Evolutionary conservation across 2,329 filamentous ascomycete species (phyloP).

Genomic region (Aspergillus ochraceoroseus): DNA sequence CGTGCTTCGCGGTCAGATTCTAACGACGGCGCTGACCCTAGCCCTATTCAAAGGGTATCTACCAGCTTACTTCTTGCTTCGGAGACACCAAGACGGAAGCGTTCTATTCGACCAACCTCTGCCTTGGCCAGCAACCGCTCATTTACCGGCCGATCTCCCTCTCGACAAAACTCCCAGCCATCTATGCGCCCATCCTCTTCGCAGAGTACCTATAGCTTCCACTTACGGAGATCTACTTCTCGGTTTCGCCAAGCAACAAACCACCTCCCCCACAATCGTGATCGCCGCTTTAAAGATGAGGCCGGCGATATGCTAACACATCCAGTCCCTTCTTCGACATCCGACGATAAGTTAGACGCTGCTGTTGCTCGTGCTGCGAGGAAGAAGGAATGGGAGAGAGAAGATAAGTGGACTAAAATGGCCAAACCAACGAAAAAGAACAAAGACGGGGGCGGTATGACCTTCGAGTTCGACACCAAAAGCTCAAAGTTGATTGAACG

Average conservation of each 20-base stretch:
- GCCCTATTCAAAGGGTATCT: slow-evolving; percentile 54
- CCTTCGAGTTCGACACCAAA: slow-evolving; percentile 72
- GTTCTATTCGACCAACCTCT: slow-evolving; percentile 49
- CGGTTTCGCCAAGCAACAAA: slow-evolving; percentile 52
- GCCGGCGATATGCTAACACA: slow-evolving; percentile 62
- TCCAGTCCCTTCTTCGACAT: slow-evolving; percentile 49
- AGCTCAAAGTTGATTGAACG: slow-evolving; percentile 82
- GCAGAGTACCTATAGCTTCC: slow-evolving; percentile 44
- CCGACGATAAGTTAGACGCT: slow-evolving; percentile 47
- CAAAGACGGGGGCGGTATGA: slow-evolving; percentile 56
- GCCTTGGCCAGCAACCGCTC: slow-evolving; percentile 45
- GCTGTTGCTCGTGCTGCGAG: slow-evolving; percentile 48
- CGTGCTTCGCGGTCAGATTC: slow-evolving; percentile 27
- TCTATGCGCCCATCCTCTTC: slow-evolving; percentile 46
- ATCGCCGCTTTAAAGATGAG: slow-evolving; percentile 54
- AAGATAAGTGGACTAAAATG: slow-evolving; percentile 66
- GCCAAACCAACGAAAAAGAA: slow-evolving; percentile 47
- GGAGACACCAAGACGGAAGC: slow-evolving; percentile 52
- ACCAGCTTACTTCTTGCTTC: slow-evolving; percentile 56
- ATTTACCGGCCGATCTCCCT: slow-evolving; percentile 39
- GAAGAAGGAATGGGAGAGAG: slow-evolving; percentile 57
- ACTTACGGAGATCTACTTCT: slow-evolving; percentile 39
- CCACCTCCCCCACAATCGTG: slow-evolving; percentile 50
- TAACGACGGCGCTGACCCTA: slow-evolving; percentile 32
- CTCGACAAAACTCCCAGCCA: slow-evolving; percentile 41